Base-by-base conservation (phyloP, 768 basidiomycete species). In the Favolaschia claudopus region DNA sequence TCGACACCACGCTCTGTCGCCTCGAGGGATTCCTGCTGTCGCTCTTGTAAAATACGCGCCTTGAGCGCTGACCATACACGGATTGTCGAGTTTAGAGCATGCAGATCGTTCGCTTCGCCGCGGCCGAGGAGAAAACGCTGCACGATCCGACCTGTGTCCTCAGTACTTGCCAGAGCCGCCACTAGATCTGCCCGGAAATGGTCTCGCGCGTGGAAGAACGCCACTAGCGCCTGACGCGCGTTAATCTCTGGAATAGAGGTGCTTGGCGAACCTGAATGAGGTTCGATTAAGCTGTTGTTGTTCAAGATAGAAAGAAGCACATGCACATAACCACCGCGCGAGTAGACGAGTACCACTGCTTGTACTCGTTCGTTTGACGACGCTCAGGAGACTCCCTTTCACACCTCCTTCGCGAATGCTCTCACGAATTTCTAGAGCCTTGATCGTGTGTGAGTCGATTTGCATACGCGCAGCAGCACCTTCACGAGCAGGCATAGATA, bases 391-490 rank as follows among this genome's bases (percentile, higher is more conserved):
- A 66, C 88, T 93, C 5, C 94, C 94, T 54, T 82, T 85, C 12
- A 76, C 71, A 0, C 91, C 87, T 1, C 91, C 91, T 66, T 94
- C 92, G 28, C 86, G 79, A 25, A 86, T 81, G 28, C 82, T 83
- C 75, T 94, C 92, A 22, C 87, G 82, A 49, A 96, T 89, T 72
- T 96, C 94, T 40, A 95, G 83, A n/a, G 90, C 89, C 69, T 90
- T 89, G 72, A 95, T 89, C 1, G 94, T 95, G 69, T 95, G 88
- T 5, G 90, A 83, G 69, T 96, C 94, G 54, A 96, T 92, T 64
- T 93, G 89, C 92, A 96, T 93, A n/a, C 88, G 80, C 24, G 79
- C 76, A 25, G 77, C 69, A 15, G 71, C 60, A 17, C 72, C 78
- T 71, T 94, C 91, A 62, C 79, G 83, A 38, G 76, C 79, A 0